Evolutionary conservation across 352 stramenopile genomes (phyloP).

Genomic region (Phytophthora sp.): DNA sequence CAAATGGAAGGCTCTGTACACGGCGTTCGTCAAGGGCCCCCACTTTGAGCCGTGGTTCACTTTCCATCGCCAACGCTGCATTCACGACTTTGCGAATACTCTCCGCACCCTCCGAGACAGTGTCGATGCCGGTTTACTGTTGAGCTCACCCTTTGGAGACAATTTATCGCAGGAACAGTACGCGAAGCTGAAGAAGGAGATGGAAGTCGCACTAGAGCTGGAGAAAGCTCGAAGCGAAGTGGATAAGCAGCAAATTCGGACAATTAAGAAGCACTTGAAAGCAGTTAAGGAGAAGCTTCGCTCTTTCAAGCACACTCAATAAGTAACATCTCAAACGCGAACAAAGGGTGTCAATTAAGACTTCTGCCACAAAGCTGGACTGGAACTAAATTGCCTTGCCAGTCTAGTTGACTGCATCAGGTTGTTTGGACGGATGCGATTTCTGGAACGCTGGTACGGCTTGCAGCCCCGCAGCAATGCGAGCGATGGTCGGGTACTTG

Average conservation of each 20-base stretch:
- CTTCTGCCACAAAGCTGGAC: not conserved
- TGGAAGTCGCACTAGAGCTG: slow-evolving; percentile 46
- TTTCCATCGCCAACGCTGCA: slow-evolving; percentile 69
- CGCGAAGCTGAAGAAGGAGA: slow-evolving; percentile 50
- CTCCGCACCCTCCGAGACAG: slow-evolving; percentile 58
- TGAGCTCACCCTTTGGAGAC: slow-evolving; percentile 52
- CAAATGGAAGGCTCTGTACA: slow-evolving; percentile 80
- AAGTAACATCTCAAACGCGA: slow-evolving; percentile 5
- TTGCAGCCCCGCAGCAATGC: slow-evolving; percentile 72
- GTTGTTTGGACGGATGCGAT: slow-evolving; percentile 81
- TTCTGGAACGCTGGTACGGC: slow-evolving; percentile 83
- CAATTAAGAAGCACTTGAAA: slow-evolving; percentile 54
- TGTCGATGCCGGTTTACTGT: slow-evolving; percentile 42
- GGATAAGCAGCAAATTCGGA: slow-evolving; percentile 49
- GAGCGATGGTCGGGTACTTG: slow-evolving; percentile 88
- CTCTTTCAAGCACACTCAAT: slow-evolving; percentile 33
- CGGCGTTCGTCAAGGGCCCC: slow-evolving; percentile 67
- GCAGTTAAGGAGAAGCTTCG: slow-evolving; percentile 54
- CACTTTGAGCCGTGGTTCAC: slow-evolving; percentile 84
- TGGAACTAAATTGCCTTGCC: not conserved
- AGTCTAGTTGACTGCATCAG: slow-evolving; percentile 52
- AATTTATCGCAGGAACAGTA: slow-evolving; percentile 56
- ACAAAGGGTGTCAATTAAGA: slow-evolving; percentile 2
- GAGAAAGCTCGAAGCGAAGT: slow-evolving; percentile 44
- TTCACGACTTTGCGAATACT: slow-evolving; percentile 68